These are phyloP conservation scores for Emmonsia crescens DNA, from an alignment of 2,329 filamentous ascomycete genomes.

Conservation along the genomic window DNA sequence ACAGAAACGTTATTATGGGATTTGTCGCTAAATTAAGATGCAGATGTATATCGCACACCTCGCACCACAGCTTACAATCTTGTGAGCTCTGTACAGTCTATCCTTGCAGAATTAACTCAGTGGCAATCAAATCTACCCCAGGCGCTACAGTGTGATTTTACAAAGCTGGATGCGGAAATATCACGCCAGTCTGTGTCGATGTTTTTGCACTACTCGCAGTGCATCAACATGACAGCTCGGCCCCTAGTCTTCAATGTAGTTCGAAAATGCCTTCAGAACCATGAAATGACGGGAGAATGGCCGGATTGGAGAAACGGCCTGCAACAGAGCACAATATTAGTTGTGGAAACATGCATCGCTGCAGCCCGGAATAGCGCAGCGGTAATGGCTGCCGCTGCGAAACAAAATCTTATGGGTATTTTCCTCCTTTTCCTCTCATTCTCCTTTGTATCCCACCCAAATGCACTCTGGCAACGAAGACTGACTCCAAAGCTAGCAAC, in stretches of 20 bases:
- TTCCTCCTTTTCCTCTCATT: background rate
- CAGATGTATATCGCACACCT: conserved; percentile 40
- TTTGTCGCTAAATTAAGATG: conserved; percentile 10
- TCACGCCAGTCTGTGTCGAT: conserved; percentile 43
- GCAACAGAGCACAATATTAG: conserved; percentile 38
- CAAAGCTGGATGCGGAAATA: conserved; percentile 30
- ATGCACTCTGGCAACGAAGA: background rate
- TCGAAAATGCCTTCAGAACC: conserved; percentile 35
- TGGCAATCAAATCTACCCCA: conserved; percentile 42
- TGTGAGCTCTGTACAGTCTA: conserved; percentile 41
- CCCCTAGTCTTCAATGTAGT: conserved; percentile 46
- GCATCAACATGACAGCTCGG: conserved; percentile 47
- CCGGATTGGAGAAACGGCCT: conserved; percentile 40
- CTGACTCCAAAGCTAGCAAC: conserved; percentile 29
- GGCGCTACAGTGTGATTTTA: conserved; percentile 40
- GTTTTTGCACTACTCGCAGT: conserved; percentile 47
- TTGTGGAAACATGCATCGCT: conserved; percentile 44
- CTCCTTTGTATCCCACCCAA: background rate
- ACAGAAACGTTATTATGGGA: background rate
- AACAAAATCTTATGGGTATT: conserved; percentile 42
- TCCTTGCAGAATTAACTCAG: conserved; percentile 39
- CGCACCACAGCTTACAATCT: conserved; percentile 39
- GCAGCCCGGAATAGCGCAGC: conserved; percentile 41
- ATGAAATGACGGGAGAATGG: conserved; percentile 18
- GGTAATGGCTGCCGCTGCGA: conserved; percentile 40